These are phyloP conservation scores for Ogataea ganodermae DNA, from an alignment of 805 yeast species.

Conservation along the genomic window DNA sequence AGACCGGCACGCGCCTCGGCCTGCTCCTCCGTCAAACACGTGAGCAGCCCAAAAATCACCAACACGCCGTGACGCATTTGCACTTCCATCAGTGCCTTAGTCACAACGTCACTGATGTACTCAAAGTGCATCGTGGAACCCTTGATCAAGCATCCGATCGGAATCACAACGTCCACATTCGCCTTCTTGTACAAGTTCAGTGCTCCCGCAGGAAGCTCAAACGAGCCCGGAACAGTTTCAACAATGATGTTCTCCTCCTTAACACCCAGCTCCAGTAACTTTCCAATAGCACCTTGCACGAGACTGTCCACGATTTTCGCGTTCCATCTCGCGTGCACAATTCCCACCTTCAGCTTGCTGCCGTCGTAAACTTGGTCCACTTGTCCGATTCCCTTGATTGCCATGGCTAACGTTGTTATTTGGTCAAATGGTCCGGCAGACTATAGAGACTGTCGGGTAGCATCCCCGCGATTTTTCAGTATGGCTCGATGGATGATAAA, in stretches of 20 bases:
- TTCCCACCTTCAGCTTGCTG: slow-evolving; percentile 69
- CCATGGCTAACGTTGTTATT: slow-evolving; percentile 48
- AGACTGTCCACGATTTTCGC: slow-evolving; percentile 70
- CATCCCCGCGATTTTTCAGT: neutral
- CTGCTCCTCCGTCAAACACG: slow-evolving; percentile 92
- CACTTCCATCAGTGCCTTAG: slow-evolving; percentile 80
- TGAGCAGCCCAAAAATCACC: slow-evolving; percentile 89
- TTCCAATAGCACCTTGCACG: slow-evolving; percentile 71
- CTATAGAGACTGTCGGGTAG: no score
- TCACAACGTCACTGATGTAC: slow-evolving; percentile 88
- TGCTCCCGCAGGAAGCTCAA: slow-evolving; percentile 87
- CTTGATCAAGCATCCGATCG: slow-evolving; percentile 93
- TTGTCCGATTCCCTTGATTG: slow-evolving; percentile 78
- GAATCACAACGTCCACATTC: slow-evolving; percentile 78
- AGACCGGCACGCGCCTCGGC: slow-evolving; percentile 92
- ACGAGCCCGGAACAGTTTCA: slow-evolving; percentile 93
- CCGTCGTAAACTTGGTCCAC: slow-evolving; percentile 49
- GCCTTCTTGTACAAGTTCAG: slow-evolving; percentile 51
- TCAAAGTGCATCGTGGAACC: slow-evolving; percentile 99
- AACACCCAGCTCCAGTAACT: slow-evolving; percentile 67
- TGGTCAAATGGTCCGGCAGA: neutral
- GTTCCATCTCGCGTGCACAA: slow-evolving; percentile 97
- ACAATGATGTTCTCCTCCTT: slow-evolving; percentile 71
- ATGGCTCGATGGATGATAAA: neutral
- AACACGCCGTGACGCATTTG: slow-evolving; percentile 74